Evolutionary conservation across 148 eudicot species (phyloP).

Genomic region (Amaranthus hypochondriacus): DNA sequence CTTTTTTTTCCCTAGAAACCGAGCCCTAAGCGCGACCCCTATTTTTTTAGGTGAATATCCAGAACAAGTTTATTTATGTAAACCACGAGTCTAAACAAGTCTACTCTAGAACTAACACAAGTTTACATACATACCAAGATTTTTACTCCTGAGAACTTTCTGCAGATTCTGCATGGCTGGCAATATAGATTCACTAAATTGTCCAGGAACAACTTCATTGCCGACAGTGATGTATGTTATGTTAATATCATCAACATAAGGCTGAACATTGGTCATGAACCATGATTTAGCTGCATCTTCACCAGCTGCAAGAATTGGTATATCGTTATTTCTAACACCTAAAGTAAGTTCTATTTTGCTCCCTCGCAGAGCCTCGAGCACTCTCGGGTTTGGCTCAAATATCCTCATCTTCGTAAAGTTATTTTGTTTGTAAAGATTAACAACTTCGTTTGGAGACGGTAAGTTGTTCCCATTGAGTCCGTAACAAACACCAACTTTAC

Average conservation of each 20-base stretch:
- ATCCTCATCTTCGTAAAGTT: slow-evolving; percentile 36
- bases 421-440: slow-evolving; percentile 29
- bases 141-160: slow-evolving; percentile 21
- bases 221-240: slow-evolving; percentile 47
- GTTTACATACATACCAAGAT: slow-evolving; percentile 18
- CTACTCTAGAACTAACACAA: no score
- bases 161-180: slow-evolving; percentile 54
- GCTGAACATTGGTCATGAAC: slow-evolving; percentile 36
- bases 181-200: slow-evolving; percentile 25
- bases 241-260: slow-evolving; percentile 25
- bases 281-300: slow-evolving; percentile 32
- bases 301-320: slow-evolving; percentile 27
- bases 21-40: no score
- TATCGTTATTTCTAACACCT: slow-evolving; percentile 40
- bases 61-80: no score
- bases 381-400: slow-evolving; percentile 42
- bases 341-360: slow-evolving; percentile 37
- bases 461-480: slow-evolving; percentile 50
- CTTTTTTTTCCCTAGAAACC: no score
- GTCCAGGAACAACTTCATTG: slow-evolving; percentile 51
- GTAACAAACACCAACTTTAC: slow-evolving; percentile 37
- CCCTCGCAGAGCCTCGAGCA: slow-evolving; percentile 48
- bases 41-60: no score
- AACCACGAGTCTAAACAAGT: no score
- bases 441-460: slow-evolving; percentile 36